Conservation (phyloP, 1,284 basidiomycete species). For the Phlebopus sp. region DNA sequence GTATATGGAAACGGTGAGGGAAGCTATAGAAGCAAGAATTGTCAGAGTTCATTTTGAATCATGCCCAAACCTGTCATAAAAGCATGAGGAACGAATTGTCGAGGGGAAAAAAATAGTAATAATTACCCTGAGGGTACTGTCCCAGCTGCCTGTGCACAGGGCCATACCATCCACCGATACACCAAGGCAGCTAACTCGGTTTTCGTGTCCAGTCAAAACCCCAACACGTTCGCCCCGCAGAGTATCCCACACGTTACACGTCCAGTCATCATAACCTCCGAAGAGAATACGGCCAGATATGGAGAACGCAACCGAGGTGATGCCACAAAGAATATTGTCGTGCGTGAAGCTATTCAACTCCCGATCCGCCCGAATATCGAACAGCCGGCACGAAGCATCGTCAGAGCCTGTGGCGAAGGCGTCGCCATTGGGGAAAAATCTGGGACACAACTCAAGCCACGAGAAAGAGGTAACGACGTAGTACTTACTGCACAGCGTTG, state of each 20-base stretch:
- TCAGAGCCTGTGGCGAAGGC: conserved; percentile 99
- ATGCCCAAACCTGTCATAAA: conserved; percentile 58
- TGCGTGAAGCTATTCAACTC: conserved; percentile 97
- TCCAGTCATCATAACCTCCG: conserved; percentile 99
- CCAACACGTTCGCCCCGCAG: conserved; percentile 97
- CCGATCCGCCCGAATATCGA: conserved; percentile 96
- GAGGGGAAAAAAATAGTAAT: conserved; percentile 7
- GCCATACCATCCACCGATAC: conserved; percentile 97
- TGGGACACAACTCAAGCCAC: conserved; percentile 33
- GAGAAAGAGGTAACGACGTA: conserved; percentile 15
- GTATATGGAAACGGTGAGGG: conserved; percentile 23
- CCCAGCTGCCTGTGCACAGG: conserved; percentile 97
- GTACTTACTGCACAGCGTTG: conserved; percentile 91
- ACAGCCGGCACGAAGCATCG: conserved; percentile 96
- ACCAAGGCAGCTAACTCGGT: conserved; percentile 94
- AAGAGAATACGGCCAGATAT: conserved; percentile 96
- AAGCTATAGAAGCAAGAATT: conserved; percentile 25
- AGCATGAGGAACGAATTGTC: conserved; percentile 12
- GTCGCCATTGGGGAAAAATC: conserved; percentile 99
- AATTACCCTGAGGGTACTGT: conserved; percentile 90
- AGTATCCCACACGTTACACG: conserved; percentile 99
- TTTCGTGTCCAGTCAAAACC: conserved; percentile 96
- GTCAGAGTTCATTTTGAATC: conserved; percentile 29
- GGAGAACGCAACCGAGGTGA: conserved; percentile 98
- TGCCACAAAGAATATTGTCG: conserved; percentile 97